phyloP scores from a whole-genome alignment of 2,329 filamentous ascomycete species.

The Botrytis deweyae region DNA sequence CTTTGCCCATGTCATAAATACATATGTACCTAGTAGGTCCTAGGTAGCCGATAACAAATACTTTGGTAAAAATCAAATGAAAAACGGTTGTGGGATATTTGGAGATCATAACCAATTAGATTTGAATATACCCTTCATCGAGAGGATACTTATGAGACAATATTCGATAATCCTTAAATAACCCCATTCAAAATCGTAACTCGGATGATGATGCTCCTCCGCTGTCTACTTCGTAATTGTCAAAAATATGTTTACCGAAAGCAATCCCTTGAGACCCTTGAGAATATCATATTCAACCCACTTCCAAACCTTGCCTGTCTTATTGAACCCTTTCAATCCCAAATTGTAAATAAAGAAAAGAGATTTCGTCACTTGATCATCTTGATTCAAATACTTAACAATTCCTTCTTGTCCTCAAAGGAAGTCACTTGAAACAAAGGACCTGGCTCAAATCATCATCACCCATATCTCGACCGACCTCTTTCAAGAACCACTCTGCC shows the following conservation, averaged over 20 bases:
- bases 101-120: not conserved
- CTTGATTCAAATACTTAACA: not conserved
- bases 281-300: slow-evolving; percentile 1
- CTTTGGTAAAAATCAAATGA: not conserved
- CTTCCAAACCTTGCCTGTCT: not conserved
- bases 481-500: not conserved
- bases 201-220: not conserved
- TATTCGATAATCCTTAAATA: not conserved
- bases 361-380: not conserved
- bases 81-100: not conserved
- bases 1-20: not conserved
- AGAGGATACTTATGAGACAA: not conserved
- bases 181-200: not conserved
- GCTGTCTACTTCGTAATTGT: not conserved
- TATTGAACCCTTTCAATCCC: not conserved
- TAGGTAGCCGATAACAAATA: slow-evolving; percentile 3
- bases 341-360: not conserved
- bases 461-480: not conserved
- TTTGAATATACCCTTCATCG: not conserved
- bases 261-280: not conserved
- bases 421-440: not conserved
- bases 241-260: not conserved
- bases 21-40: not conserved
- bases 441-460: not conserved
- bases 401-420: not conserved